Evolutionary conservation across 495 filamentous ascomycete species (phyloP).

Genomic region (Podospora appendiculata): DNA sequence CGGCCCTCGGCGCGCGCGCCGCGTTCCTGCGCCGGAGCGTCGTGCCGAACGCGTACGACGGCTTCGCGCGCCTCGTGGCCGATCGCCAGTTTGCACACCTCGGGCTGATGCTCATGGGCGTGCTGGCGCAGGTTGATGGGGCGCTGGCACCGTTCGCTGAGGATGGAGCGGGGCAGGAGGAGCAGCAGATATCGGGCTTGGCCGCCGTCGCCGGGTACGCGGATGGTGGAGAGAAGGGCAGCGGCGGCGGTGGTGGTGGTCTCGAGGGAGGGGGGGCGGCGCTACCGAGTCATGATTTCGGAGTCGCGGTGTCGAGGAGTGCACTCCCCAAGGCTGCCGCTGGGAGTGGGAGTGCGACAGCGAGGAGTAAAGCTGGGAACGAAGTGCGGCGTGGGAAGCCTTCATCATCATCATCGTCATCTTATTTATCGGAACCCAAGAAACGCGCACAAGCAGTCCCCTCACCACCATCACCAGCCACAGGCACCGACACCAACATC

Average conservation of each 20-base stretch:
- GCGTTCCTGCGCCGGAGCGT: background rate
- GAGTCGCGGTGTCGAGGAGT: constrained; percentile 13
- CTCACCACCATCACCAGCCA: background rate
- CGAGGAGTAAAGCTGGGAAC: too few relatives aligned
- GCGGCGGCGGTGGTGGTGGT: background rate
- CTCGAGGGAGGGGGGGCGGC: background rate
- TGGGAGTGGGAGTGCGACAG: background rate
- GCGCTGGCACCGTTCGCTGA: constrained; percentile 25
- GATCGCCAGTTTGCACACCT: constrained; percentile 70
- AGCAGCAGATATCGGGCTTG: background rate
- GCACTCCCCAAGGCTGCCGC: background rate
- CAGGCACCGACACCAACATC: background rate
- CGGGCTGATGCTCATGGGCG: constrained; percentile 66
- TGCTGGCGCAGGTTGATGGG: constrained; percentile 51
- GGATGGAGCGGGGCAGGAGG: background rate
- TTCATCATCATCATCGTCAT: background rate
- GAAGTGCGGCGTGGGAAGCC: background rate
- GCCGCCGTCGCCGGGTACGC: background rate
- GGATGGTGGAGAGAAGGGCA: background rate
- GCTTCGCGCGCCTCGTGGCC: constrained; percentile 62
- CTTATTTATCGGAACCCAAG: too few relatives aligned
- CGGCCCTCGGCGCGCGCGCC: too few relatives aligned
- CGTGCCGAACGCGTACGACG: constrained; percentile 18
- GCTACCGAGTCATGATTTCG: constrained; percentile 1
- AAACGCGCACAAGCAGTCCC: background rate